Base-by-base conservation (phyloP, 1,284 basidiomycete genomes). In the Thecaphora thlaspeos region DNA sequence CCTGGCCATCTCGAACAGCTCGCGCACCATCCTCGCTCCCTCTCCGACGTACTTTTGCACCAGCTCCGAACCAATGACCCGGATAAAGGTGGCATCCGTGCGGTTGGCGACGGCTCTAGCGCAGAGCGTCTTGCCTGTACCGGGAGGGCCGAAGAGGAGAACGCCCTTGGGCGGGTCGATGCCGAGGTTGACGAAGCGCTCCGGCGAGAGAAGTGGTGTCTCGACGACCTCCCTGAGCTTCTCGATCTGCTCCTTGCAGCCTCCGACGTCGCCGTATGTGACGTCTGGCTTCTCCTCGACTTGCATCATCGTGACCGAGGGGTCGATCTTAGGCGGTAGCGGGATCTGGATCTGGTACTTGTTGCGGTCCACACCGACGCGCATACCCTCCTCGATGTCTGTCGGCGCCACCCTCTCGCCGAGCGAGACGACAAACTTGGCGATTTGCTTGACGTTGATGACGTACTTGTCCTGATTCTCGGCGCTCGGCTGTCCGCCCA, bases 291-390 rank as follows among this genome's bases (percentile, higher is more conserved):
- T 94, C 81, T 98, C 94, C 79, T 98, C 94, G 41, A 98, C 94
- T 80, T 98, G 94, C 95, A 99, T 99, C 94, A 98, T 97, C 15
- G 95, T 98, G 4, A 99, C 95, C 0, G 92, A 95, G 3, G 95
- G 92, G 79, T 99, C 95, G 69, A 99, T 99, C 82, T 95, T 96
- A 36, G 95, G 95, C 40, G 95, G 95, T n/a, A 98, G 81, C n/a
- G 95, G 95, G 65, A 99, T 97, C 81, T 96, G 91, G 67, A 99
- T 98, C 80, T 97, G 93, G 79, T 99, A 99, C 80, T 96, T 97
- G 70, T 88, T 93, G 46, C 90, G 92, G 88, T 65, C 92, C 87
- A 61, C 90, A 89, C 63, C 95, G 46, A 99, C 95, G 45, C 95
- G 88, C 95, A 99, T 99, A 40, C 95, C 95, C 82, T 99, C 95